Evolutionary conservation across 2,329 filamentous ascomycete genomes (phyloP).

Genomic region (Calonectria ilicicola): DNA sequence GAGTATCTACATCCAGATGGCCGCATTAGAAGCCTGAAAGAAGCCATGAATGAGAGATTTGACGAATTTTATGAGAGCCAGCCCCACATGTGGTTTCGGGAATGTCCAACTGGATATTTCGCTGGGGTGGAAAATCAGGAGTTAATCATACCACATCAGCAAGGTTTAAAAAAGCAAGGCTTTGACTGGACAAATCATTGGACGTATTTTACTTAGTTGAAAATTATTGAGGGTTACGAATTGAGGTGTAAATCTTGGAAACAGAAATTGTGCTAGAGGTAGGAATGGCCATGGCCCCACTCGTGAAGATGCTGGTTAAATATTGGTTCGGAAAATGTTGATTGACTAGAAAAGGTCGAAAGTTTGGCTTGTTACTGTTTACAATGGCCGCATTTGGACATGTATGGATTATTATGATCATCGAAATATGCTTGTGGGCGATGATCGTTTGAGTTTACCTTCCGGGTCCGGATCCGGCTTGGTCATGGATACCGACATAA

Average conservation of each 20-base stretch:
- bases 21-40: background rate
- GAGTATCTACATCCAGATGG: slow-evolving; percentile 8
- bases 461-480: background rate
- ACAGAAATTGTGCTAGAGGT: too few relatives aligned
- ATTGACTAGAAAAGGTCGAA: too few relatives aligned
- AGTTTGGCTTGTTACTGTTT: too few relatives aligned
- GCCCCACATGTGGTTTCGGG: slow-evolving; percentile 8
- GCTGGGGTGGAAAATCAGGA: slow-evolving; percentile 6
- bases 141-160: background rate
- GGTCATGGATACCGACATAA: too few relatives aligned
- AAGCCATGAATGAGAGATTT: background rate
- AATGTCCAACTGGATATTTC: background rate
- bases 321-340: too few relatives aligned
- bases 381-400: background rate
- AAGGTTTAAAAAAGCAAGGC: background rate
- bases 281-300: too few relatives aligned
- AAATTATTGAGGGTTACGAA: background rate
- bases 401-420: background rate
- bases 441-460: background rate
- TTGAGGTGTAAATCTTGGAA: too few relatives aligned
- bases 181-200: slow-evolving; percentile 17
- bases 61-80: slow-evolving; percentile 18
- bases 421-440: background rate
- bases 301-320: too few relatives aligned
- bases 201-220: background rate